These are phyloP conservation scores for Phytophthora niederhauseri DNA, from an alignment of 352 stramenopile species.

Conservation along the genomic window DNA sequence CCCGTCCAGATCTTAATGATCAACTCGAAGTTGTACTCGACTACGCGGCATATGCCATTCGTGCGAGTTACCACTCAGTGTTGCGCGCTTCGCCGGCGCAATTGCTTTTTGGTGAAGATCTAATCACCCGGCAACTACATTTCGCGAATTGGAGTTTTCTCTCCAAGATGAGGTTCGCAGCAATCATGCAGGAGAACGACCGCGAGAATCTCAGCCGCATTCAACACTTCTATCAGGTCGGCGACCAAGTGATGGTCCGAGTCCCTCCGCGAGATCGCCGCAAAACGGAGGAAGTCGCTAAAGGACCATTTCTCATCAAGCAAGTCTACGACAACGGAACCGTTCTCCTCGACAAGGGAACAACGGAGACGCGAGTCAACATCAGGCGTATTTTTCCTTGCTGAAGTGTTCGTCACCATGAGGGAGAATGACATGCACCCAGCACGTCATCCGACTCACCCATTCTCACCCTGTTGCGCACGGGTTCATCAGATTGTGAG, in stretches of 20 bases:
- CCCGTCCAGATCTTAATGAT: neutral
- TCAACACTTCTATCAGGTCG: conserved; percentile 31
- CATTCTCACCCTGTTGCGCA: no score
- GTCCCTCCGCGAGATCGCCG: conserved; percentile 5
- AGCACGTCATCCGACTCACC: no score
- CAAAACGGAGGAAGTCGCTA: neutral
- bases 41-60: conserved; percentile 17
- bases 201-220: conserved; percentile 17
- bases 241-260: conserved; percentile 17
- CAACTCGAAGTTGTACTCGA: conserved; percentile 11
- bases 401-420: conserved; percentile 3
- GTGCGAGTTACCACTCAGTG: conserved; percentile 15
- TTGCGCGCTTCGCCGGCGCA: conserved; percentile 13
- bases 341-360: conserved; percentile 4
- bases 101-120: conserved; percentile 16
- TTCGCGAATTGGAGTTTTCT: conserved; percentile 21
- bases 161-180: conserved; percentile 10
- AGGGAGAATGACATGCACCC: conserved; percentile 1
- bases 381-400: neutral
- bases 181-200: conserved; percentile 23
- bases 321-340: conserved; percentile 11
- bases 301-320: conserved; percentile 11
- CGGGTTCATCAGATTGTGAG: no score
- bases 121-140: conserved; percentile 13
- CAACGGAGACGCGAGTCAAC: no score